phyloP scores from a whole-genome alignment of 2,329 filamentous ascomycete genomes.

The Fulvia fulva region DNA sequence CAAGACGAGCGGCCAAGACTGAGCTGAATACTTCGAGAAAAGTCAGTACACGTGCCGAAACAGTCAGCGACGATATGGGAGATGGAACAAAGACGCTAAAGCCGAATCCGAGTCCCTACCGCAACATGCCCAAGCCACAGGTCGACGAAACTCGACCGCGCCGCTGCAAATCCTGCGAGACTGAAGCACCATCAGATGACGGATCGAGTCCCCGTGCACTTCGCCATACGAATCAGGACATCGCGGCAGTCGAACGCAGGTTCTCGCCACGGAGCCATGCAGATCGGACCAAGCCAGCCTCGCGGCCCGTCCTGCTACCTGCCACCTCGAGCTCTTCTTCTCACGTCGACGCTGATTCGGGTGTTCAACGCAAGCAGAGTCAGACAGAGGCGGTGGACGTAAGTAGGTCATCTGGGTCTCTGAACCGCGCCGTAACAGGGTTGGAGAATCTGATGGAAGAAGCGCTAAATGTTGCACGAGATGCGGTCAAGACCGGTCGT shows the following conservation, averaged over 20 bases:
- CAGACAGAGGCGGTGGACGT: neutral
- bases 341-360: neutral
- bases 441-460: constrained; percentile 44
- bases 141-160: neutral
- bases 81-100: constrained; percentile 11
- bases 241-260: neutral
- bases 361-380: neutral
- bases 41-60: neutral
- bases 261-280: neutral
- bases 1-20: neutral
- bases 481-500: constrained; percentile 31
- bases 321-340: neutral
- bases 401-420: neutral
- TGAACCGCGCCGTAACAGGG: constrained; percentile 35
- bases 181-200: neutral
- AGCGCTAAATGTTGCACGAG: constrained; percentile 37
- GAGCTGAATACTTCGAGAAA: neutral
- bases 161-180: neutral
- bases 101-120: constrained; percentile 5
- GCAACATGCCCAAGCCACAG: neutral
- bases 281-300: neutral
- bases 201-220: neutral
- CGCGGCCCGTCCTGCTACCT: neutral
- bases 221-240: neutral
- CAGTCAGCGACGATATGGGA: neutral